phyloP scores from a whole-genome alignment of 257 asterid species.

The Solanum pinnatisectum region DNA sequence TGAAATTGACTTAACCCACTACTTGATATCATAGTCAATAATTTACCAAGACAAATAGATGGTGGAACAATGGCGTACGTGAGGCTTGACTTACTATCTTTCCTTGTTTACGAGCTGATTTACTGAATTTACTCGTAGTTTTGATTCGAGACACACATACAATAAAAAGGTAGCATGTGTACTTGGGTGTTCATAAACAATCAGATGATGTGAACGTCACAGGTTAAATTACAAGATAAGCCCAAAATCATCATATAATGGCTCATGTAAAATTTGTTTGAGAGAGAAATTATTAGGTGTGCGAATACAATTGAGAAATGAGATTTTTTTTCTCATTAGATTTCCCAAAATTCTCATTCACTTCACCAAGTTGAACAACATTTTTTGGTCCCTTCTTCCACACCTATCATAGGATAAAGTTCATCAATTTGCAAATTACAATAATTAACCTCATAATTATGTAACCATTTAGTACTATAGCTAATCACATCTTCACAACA shows the following conservation, averaged over 20 bases:
- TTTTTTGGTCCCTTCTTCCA: slow-evolving; percentile 8
- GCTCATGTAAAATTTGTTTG: not conserved
- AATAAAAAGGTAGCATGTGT: not conserved
- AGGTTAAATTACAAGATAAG: not conserved
- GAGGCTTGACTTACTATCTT: not conserved
- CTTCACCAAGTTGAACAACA: not conserved
- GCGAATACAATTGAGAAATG: not conserved
- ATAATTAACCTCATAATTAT: slow-evolving; percentile 9
- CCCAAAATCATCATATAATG: not conserved
- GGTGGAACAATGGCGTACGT: not conserved
- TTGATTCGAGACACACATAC: not conserved
- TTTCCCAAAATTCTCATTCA: not conserved
- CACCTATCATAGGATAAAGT: slow-evolving; percentile 51
- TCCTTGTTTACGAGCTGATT: not conserved
- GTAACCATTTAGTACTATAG: slow-evolving; percentile 30
- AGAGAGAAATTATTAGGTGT: not conserved
- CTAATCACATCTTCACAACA: slow-evolving; percentile 39
- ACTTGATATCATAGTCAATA: not conserved
- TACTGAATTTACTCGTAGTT: not conserved
- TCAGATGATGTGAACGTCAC: not conserved
- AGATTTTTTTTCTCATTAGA: not conserved
- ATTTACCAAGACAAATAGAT: not conserved
- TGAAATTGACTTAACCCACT: rapidly evolving
- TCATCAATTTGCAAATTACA: slow-evolving; percentile 43
- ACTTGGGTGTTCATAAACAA: not conserved